phyloP scores from a whole-genome alignment of 805 yeast genomes.

The Metschnikowia rubicola region DNA sequence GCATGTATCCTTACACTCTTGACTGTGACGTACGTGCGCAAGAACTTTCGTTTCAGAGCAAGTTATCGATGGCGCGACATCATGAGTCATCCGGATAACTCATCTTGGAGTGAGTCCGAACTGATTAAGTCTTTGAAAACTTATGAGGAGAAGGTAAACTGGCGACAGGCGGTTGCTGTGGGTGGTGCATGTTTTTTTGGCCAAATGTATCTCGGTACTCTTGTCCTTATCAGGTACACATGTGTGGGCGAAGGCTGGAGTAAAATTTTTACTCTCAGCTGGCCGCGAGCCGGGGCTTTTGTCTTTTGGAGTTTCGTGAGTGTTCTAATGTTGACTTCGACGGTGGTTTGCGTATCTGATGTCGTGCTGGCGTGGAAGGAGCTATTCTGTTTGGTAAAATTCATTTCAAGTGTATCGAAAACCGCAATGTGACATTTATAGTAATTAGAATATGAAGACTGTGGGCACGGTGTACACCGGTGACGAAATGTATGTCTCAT shows the following conservation, averaged over 20 bases:
- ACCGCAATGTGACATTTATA: too few species aligned
- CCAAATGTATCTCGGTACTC: neutral
- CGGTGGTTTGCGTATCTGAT: neutral
- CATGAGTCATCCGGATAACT: too few species aligned
- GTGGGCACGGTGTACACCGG: too few species aligned
- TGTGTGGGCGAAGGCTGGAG: too few species aligned
- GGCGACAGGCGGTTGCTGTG: neutral
- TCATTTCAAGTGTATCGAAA: too few species aligned
- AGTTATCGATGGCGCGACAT: neutral
- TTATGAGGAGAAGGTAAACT: too few species aligned
- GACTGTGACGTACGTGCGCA: neutral
- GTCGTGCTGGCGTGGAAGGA: neutral
- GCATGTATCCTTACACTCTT: neutral
- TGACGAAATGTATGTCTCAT: too few species aligned
- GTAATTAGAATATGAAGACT: too few species aligned
- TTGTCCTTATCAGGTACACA: neutral
- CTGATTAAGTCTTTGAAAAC: neutral
- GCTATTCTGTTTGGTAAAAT: too few species aligned
- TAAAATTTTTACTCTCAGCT: neutral
- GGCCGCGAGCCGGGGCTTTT: neutral
- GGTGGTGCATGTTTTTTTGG: neutral
- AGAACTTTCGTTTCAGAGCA: neutral
- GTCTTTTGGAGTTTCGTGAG: neutral
- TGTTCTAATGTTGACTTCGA: neutral
- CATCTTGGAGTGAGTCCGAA: too few species aligned